Evolutionary conservation across 148 eudicot genomes (phyloP).

Genomic region (Diospyros kaki): DNA sequence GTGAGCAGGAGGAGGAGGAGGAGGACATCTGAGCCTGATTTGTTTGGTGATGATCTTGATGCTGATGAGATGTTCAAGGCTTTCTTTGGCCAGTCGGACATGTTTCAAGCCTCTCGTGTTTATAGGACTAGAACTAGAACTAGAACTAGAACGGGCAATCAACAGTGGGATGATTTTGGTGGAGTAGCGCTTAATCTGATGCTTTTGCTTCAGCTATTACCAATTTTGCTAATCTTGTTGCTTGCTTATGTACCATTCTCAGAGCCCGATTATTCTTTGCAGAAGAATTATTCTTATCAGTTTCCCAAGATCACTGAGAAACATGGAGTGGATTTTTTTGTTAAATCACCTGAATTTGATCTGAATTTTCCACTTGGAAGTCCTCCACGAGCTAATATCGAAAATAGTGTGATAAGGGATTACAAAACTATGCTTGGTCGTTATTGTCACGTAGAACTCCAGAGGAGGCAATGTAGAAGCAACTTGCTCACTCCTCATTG

Average conservation of each 20-base stretch:
- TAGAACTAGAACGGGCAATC: constrained; percentile 26
- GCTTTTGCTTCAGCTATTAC: constrained; percentile 71
- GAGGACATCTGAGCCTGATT: constrained; percentile 48
- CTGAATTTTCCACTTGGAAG: constrained; percentile 66
- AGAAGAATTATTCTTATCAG: constrained; percentile 73
- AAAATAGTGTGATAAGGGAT: constrained; percentile 68
- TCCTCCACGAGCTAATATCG: constrained; percentile 56
- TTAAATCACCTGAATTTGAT: constrained; percentile 76
- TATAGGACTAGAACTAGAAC: constrained; percentile 52
- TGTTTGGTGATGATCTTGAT: constrained; percentile 71
- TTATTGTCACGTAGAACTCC: constrained; percentile 88
- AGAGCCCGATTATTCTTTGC: constrained; percentile 93
- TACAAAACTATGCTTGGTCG: constrained; percentile 85
- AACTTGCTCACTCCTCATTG: constrained; percentile 87
- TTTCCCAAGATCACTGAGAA: constrained; percentile 55
- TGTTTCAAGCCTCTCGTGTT: constrained; percentile 53
- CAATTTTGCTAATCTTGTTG: constrained; percentile 71
- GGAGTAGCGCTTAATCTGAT: constrained; percentile 61
- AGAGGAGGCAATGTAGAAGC: constrained; percentile 95
- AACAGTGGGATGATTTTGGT: constrained; percentile 50
- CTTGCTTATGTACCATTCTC: constrained; percentile 85
- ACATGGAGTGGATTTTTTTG: constrained; percentile 71
- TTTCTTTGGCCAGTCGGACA: constrained; percentile 73
- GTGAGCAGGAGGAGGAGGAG: constrained; percentile 59
- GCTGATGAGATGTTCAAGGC: constrained; percentile 94